Base-by-base conservation (phyloP, 2,329 filamentous ascomycete species). In the Penicillium sp. region DNA sequence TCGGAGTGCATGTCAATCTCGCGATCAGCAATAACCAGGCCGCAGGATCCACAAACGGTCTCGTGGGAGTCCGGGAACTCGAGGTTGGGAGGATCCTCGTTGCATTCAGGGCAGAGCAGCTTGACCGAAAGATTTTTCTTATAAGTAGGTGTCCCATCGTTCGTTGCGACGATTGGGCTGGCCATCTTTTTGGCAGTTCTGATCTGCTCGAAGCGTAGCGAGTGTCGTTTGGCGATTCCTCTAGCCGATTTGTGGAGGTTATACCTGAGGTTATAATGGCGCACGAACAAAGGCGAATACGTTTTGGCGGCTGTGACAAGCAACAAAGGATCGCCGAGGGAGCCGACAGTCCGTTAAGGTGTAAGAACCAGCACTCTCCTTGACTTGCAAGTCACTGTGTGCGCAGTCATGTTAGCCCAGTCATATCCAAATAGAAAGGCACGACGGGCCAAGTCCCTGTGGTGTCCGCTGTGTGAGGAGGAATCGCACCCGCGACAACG, bases 1-100 rank as follows among this genome's bases (percentile, higher is more conserved):
- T 99, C 94, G 41, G 91, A 96, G 56, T 95, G 89, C 55, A 90
- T 95, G 70, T 99, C 95, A 68, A 99, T 92, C 70, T 94, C 91
- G 60, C 91, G 88, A 67, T 93, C 89, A 54, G 89, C 89, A 24
- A 99, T 83, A 5, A 99, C 94, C 27, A 97, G 81, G 30, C 94
- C 94, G 67, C 94, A 99, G 55, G 88, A 91, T 52, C 84, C 89
- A 70, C 94, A 99, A 49, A 99, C 91, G 70, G 95, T 90, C 72
- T 99, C 94, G 59, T 87, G 89, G 5, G 91, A 91, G 69, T 93
- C 94, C 70, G 97, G 94, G 69, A 97, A 94, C 39, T 94, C 84
- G 29, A 99, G 80, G 59, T 96, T 92, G 4, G 94, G 93, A n/a
- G 94, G 94, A 47, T 85, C 82, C 68, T 96, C 91, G 67, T 88